Base-by-base conservation (phyloP, 2,329 filamentous ascomycete species). In the Polytolypa hystricis region DNA sequence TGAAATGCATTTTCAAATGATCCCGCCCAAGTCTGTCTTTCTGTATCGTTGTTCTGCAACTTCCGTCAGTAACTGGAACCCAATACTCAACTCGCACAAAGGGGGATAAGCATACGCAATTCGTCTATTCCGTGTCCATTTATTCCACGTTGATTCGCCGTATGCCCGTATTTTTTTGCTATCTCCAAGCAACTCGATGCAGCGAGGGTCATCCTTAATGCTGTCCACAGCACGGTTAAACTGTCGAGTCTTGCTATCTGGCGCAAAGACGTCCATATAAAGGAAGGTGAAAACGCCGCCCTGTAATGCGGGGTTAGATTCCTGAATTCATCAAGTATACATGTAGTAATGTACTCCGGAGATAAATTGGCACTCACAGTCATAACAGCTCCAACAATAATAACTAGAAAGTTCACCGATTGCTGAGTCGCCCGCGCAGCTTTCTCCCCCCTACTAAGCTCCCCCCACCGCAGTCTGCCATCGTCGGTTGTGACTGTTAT, bases 401-500 rank as follows among this genome's bases (percentile, higher is more conserved):
- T 76, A 43, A 95, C 61, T 46, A 80, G 71, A 46, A 94, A 77
- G 60, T 96, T 95, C 66, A 93, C 81, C 11, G 80, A 82, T 60
- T 95, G 89, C 60, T 95, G 87, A 1, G 84, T 89, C 6, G 85
- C 83, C 26, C 89, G 74, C 16, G 81, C 81, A 2, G 79, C 77
- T 59, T 94, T 95, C 57, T 95, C 89, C 32, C 66, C 66, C 0
- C 64, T 66, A 1, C 79, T 85, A 2, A 96, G 71, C 37, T 91
- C 70, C 3, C 67, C 71, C 89, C 89, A 96, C 3, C 77, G 75
- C 1, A 94, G 77, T 44, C 73, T 71, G 5, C 89, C 89, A 52
- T 85, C 81, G 49, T 95, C 89, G 49, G 85, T 91, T 51, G 87
- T 79, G 0, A 89, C 74, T 0, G 86, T 94, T 17, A 95, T 77